Base-by-base conservation (phyloP, 2,329 filamentous ascomycete genomes). In the Fusarium sororula region DNA sequence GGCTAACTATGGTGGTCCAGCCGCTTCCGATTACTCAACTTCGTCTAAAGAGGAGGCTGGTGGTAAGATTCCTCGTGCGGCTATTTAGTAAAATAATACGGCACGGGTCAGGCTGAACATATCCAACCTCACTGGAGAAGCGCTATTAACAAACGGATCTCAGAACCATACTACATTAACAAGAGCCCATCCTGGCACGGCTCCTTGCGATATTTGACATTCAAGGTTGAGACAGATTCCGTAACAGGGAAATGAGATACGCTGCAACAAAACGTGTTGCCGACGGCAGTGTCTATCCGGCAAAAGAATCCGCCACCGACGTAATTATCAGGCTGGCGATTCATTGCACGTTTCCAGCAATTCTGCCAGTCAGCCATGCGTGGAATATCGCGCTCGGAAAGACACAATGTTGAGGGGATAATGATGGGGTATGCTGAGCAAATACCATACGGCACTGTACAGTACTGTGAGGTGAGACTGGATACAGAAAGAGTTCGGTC, bases 271-370 rank as follows among this genome's bases (percentile, higher is more conserved):
- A 66, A 62, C 24, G 48, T 45, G 66, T 75, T 78, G 77, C 77
- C 77, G 77, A 61, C 77, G 77, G 77, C 77, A 79, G 55, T 57
- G 51, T 63, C 61, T 55, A 72, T 72, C 68, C 70, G 77, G 75
- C 63, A 75, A 57, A 64, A 63, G 48, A 51, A 51, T 38, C 77
- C 70, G 77, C 77, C 77, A 79, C 77, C 77, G 75, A 78, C 77
- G 77, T 77, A 78, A 79, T 72, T 42, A 37, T 28, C 63, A 60
- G 60, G 45, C 47, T 60, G 45, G 57, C 50, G 38, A 68, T 73
- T 74, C 76, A 75, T 78, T 66, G 67, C 61, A 72, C 51, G 48
- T 72, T 70, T 63, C 50, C 59, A 59, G 41, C 41, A 44, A 48
- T 62, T 75, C 63, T 64, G 17, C 26, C 57, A 42, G 58, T 66